Evolutionary conservation across 768 basidiomycete genomes (phyloP).

Genomic region (Lentinula guzmanii): DNA sequence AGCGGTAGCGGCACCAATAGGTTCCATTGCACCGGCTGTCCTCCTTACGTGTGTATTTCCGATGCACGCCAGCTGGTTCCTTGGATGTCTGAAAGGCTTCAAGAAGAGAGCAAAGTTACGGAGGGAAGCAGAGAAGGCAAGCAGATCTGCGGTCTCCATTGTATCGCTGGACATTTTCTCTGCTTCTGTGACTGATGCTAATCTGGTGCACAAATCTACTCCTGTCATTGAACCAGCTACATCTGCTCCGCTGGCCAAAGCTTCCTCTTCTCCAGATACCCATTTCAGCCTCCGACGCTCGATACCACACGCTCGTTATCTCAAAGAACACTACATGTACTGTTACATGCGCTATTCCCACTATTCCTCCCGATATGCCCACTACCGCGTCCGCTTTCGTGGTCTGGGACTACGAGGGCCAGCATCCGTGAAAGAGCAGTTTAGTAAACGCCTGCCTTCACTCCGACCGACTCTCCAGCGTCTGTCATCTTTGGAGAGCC

Average conservation of each 20-base stretch:
- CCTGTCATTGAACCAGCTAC: neutral
- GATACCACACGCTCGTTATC: neutral
- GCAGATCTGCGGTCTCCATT: neutral
- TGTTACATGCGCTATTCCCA: neutral
- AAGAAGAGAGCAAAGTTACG: conserved; percentile 21
- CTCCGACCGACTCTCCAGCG: neutral
- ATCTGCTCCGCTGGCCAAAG: neutral
- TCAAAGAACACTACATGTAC: neutral
- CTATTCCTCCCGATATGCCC: neutral
- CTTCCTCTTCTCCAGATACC: neutral
- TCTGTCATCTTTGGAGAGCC: neutral
- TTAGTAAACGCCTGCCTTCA: neutral
- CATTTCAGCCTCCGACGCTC: neutral
- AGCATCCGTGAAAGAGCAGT: neutral
- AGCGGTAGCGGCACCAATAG: conserved; percentile 14
- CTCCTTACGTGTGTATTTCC: conserved; percentile 37
- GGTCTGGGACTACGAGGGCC: neutral
- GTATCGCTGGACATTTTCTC: neutral
- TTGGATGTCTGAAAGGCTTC: conserved; percentile 42
- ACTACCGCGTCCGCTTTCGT: conserved; percentile 2
- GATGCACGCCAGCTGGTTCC: conserved; percentile 51
- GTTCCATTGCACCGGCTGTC: conserved; percentile 31
- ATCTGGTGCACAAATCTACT: neutral
- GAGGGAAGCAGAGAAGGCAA: neutral
- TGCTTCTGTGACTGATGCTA: neutral